phyloP scores from a whole-genome alignment of 2,329 filamentous ascomycete species.

The Calonectria ilicicola region DNA sequence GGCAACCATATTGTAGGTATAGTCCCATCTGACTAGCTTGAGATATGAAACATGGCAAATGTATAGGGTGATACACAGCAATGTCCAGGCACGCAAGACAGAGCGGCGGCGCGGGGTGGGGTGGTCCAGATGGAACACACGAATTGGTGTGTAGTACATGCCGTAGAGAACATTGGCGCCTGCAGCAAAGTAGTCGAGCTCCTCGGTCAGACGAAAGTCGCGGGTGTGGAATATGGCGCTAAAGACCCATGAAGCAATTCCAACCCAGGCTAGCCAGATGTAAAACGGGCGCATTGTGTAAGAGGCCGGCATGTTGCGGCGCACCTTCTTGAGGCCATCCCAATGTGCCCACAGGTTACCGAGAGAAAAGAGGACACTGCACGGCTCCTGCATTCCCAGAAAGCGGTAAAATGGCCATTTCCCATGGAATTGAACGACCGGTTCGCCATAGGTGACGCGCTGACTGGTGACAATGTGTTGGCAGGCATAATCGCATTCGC shows the following conservation, averaged over 20 bases:
- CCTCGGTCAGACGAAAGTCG: slow-evolving; percentile 88
- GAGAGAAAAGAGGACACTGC: slow-evolving; percentile 91
- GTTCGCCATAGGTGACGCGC: slow-evolving; percentile 74
- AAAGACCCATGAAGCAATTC: slow-evolving; percentile 86
- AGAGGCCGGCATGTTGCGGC: slow-evolving; percentile 74
- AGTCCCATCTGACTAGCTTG: slow-evolving; percentile 90
- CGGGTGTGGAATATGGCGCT: slow-evolving; percentile 93
- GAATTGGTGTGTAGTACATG: slow-evolving; percentile 84
- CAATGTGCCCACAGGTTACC: slow-evolving; percentile 91
- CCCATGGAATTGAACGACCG: slow-evolving; percentile 92
- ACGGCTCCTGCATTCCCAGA: slow-evolving; percentile 93
- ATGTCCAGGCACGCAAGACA: slow-evolving; percentile 80
- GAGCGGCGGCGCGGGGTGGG: slow-evolving; percentile 54
- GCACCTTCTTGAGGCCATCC: slow-evolving; percentile 78
- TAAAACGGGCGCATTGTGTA: slow-evolving; percentile 89
- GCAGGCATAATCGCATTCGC: slow-evolving; percentile 98
- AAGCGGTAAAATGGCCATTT: slow-evolving; percentile 98
- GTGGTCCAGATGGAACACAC: slow-evolving; percentile 85
- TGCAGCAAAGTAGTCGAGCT: slow-evolving; percentile 95
- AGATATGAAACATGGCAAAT: slow-evolving; percentile 84
- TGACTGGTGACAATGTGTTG: slow-evolving; percentile 88
- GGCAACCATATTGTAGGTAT: slow-evolving; percentile 97
- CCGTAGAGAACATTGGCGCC: slow-evolving; percentile 92
- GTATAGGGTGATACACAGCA: slow-evolving; percentile 79
- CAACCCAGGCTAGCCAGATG: slow-evolving; percentile 81